A percentile compares a stretch with the other conserved stretches of the same genome.
phyloP scores from a whole-genome alignment of 352 stramenopile species.

The Phytophthora parvispora region DNA sequence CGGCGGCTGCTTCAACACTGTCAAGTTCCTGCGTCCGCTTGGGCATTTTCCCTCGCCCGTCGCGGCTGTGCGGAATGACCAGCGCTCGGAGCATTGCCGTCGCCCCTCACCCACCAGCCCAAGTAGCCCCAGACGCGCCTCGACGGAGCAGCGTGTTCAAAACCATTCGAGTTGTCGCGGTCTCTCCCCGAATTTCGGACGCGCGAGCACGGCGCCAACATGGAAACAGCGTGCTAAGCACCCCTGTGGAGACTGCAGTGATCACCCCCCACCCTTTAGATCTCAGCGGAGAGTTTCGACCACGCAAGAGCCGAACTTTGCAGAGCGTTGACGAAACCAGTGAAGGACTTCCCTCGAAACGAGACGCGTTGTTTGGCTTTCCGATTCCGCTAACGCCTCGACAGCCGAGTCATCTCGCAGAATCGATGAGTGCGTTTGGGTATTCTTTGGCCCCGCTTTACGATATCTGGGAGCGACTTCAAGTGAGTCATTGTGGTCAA shows the following conservation, averaged over 20 bases:
- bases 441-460: background rate
- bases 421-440: background rate
- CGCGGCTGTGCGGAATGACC: background rate
- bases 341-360: background rate
- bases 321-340: background rate
- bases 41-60: background rate
- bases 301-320: background rate
- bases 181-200: conserved; percentile 1
- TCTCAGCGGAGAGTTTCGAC: background rate
- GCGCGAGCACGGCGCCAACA: background rate
- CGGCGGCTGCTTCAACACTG: background rate
- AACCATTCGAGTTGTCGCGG: conserved; percentile 2
- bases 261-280: conserved; percentile 2
- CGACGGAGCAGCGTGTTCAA: conserved; percentile 8
- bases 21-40: background rate
- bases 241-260: background rate
- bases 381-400: background rate
- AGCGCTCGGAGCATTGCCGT: conserved; percentile 1
- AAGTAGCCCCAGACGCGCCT: background rate
- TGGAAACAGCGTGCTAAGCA: background rate
- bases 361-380: background rate
- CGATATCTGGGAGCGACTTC: background rate
- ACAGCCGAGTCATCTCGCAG: conserved; percentile 6
- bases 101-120: background rate
- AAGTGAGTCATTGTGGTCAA: background rate